Evolutionary conservation across 257 asterid species (phyloP).

Genomic region (Paraleonurus japonicus): DNA sequence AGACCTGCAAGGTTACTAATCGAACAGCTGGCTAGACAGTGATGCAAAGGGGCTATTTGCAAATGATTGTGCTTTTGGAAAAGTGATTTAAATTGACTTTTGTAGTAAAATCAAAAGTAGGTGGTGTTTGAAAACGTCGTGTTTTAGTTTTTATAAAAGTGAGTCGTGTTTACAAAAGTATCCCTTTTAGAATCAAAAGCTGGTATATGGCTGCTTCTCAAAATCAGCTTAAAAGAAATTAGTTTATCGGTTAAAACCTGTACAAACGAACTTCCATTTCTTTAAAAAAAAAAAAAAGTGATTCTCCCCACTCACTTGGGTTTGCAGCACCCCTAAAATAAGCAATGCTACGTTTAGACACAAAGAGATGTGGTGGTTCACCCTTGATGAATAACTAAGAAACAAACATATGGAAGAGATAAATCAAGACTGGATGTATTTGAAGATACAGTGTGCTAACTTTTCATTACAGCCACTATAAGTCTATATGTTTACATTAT

Average conservation of each 20-base stretch:
- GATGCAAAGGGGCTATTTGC: not conserved
- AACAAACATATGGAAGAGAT: constrained; percentile 2
- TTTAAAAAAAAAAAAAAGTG: not conserved
- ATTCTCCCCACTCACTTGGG: not conserved
- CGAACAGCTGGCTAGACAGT: not conserved
- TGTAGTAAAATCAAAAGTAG: not conserved
- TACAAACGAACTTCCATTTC: not conserved
- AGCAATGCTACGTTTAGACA: not conserved
- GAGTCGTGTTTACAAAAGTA: not conserved
- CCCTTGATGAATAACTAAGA: not conserved
- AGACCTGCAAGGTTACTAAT: constrained; percentile 10
- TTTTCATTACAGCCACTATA: constrained; percentile 8
- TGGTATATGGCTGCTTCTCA: not conserved
- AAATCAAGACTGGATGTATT: not conserved
- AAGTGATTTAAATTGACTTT: not conserved
- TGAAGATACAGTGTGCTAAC: not conserved
- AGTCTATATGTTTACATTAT: not conserved
- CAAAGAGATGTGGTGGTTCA: not conserved
- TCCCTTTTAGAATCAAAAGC: not conserved
- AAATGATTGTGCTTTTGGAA: not conserved
- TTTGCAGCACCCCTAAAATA: not conserved
- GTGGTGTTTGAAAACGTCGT: not conserved
- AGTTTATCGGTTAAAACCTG: not conserved
- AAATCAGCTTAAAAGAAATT: not conserved
- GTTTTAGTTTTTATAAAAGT: not conserved